Conservation (phyloP, 2,329 filamentous ascomycete genomes). For the Cadophora luteo-olivacea region DNA sequence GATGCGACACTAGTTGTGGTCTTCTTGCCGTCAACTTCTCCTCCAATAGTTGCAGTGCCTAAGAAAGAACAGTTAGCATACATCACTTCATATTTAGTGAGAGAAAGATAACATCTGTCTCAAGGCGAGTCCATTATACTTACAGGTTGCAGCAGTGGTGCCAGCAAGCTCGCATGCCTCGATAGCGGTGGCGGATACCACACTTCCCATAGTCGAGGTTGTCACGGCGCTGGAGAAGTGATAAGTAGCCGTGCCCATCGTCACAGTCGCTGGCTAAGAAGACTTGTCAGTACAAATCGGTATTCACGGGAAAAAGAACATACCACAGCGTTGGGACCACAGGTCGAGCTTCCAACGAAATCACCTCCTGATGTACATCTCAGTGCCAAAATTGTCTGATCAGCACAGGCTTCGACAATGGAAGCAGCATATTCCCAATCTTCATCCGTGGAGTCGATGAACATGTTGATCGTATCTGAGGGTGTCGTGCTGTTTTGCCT, state of each 20-base stretch:
- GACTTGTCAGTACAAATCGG: neutral
- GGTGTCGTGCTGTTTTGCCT: constrained; percentile 2
- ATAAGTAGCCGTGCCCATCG: constrained; percentile 6
- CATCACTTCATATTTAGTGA: neutral
- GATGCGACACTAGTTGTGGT: neutral
- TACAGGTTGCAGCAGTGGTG: constrained; percentile 23
- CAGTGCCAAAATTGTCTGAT: constrained; percentile 18
- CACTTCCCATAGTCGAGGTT: constrained; percentile 8
- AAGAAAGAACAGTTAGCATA: neutral
- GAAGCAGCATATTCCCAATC: constrained; percentile 21
- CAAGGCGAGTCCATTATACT: neutral
- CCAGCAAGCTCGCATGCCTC: constrained; percentile 15
- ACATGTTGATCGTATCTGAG: constrained; percentile 21
- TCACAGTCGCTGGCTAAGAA: constrained; percentile 10
- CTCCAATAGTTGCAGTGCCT: constrained; percentile 20
- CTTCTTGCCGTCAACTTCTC: constrained; percentile 6
- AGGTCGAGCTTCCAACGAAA: neutral
- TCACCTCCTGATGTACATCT: constrained; percentile 11
- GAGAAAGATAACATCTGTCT: neutral
- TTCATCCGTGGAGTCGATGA: constrained; percentile 18
- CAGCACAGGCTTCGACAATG: constrained; percentile 16
- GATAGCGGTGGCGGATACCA: constrained; percentile 10
- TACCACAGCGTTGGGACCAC: constrained; percentile 22
- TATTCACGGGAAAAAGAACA: neutral
- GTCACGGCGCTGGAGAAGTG: constrained; percentile 19